phyloP scores from a whole-genome alignment of 2,329 filamentous ascomycete species.

The Monosporascus sp. region DNA sequence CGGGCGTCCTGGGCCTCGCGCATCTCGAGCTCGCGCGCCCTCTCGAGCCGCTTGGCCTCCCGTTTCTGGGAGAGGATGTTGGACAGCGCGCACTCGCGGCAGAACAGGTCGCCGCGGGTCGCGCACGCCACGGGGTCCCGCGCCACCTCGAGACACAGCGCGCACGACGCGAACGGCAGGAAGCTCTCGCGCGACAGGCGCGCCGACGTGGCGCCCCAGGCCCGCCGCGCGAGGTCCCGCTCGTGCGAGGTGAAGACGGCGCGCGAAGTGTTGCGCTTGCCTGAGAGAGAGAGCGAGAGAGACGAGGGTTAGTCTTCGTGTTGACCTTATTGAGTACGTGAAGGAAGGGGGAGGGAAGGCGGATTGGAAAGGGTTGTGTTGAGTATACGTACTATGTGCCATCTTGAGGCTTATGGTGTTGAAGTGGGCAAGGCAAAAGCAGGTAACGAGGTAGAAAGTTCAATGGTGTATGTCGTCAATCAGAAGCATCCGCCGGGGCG shows the following conservation, averaged over 20 bases:
- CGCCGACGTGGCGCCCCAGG: constrained; percentile 79
- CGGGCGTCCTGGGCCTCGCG: constrained; percentile 57
- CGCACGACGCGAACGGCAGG: constrained; percentile 83
- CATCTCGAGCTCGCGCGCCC: constrained; percentile 56
- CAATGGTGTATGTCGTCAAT: too few species aligned
- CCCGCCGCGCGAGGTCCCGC: constrained; percentile 71
- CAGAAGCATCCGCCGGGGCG: too few species aligned
- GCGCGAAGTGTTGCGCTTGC: constrained; percentile 85
- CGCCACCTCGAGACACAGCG: constrained; percentile 77
- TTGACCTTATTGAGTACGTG: neutral
- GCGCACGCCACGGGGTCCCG: constrained; percentile 76
- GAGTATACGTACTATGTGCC: neutral
- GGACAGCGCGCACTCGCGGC: constrained; percentile 84
- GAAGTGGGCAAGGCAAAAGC: neutral
- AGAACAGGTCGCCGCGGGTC: constrained; percentile 82
- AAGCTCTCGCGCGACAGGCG: constrained; percentile 87
- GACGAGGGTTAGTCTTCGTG: constrained; percentile 43
- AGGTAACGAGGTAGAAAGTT: neutral
- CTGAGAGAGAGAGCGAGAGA: constrained; percentile 27
- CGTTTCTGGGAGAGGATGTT: constrained; percentile 90
- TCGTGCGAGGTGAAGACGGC: constrained; percentile 94
- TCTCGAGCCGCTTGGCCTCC: constrained; percentile 80
- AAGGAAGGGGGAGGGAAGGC: neutral
- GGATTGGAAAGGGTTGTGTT: neutral
- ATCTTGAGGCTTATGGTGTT: neutral